phyloP scores from a whole-genome alignment of 2,329 filamentous ascomycete species.

The Trichoderma lentiforme region DNA sequence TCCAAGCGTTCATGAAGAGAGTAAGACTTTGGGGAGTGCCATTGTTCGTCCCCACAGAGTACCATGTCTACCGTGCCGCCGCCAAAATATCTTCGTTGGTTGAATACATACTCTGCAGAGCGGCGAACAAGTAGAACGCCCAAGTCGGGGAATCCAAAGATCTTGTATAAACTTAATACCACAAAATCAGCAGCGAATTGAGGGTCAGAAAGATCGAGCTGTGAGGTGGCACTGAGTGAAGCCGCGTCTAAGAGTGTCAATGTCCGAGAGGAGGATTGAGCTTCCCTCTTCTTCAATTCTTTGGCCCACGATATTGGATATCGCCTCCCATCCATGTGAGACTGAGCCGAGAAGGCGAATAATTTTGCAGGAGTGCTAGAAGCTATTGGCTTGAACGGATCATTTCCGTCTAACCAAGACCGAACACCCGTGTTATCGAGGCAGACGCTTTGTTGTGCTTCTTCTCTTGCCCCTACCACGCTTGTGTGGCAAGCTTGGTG shows the following conservation, averaged over 20 bases:
- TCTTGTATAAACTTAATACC: conserved; percentile 88
- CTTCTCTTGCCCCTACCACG: conserved; percentile 73
- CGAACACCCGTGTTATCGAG: conserved; percentile 63
- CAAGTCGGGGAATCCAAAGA: conserved; percentile 94
- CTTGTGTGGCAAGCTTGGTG: conserved; percentile 85
- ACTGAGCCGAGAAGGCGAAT: conserved; percentile 87
- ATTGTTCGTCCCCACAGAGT: conserved; percentile 69
- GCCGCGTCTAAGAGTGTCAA: conserved; percentile 83
- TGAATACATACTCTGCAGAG: conserved; percentile 60
- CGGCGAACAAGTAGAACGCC: conserved; percentile 81
- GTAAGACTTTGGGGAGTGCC: conserved; percentile 73
- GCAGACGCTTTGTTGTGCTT: conserved; percentile 63
- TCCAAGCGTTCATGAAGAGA: conserved; percentile 79
- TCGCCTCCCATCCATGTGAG: conserved; percentile 83
- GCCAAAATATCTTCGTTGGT: conserved; percentile 76
- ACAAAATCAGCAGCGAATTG: conserved; percentile 74
- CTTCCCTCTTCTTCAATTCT: conserved; percentile 37
- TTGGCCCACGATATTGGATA: conserved; percentile 68
- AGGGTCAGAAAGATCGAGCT: conserved; percentile 64
- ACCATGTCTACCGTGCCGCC: conserved; percentile 94
- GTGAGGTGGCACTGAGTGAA: conserved; percentile 72
- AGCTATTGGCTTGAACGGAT: conserved; percentile 29
- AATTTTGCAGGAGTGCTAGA: conserved; percentile 33
- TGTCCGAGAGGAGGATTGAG: conserved; percentile 28
- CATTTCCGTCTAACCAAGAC: conserved; percentile 55